A percentile compares a stretch with the other conserved stretches of the same genome.
phyloP scores from a whole-genome alignment of 805 yeast species.

The Saccharomyces paradoxus region DNA sequence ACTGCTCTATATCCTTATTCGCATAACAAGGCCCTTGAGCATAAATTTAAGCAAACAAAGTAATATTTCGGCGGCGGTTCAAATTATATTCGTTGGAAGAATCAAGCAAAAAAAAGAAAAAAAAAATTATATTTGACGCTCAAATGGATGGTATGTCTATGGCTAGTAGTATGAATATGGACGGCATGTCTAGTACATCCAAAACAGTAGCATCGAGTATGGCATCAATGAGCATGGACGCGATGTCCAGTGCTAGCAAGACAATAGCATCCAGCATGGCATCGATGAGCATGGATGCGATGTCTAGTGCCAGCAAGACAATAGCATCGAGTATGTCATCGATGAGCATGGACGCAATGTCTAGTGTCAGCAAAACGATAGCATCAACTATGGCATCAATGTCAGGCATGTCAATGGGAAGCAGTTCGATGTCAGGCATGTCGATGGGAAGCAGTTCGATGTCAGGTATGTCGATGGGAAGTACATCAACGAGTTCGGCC shows the following conservation, averaged over 20 bases:
- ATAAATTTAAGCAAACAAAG: not conserved
- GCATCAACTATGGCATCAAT: too few relatives aligned
- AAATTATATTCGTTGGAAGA: not conserved
- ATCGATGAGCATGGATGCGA: not conserved
- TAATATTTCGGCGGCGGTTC: not conserved
- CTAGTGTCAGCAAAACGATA: too few relatives aligned
- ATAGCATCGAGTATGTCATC: slow-evolving; percentile 1
- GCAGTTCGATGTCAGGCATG: too few relatives aligned
- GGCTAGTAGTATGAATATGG: slow-evolving; percentile 1
- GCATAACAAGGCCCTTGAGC: not conserved
- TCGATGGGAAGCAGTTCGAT: too few relatives aligned
- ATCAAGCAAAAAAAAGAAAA: not conserved
- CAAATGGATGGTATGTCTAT: not conserved
- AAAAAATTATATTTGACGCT: slow-evolving; percentile 1
- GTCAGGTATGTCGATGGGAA: not conserved
- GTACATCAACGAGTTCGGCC: not conserved
- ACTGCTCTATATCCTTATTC: not conserved
- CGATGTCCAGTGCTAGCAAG: not conserved
- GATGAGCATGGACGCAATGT: too few relatives aligned
- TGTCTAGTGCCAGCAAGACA: not conserved
- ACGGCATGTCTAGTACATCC: slow-evolving; percentile 2
- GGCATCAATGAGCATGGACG: slow-evolving; percentile 6
- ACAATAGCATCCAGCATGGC: slow-evolving; percentile 3
- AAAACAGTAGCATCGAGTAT: slow-evolving; percentile 4
- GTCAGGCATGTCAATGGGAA: too few relatives aligned